A percentile compares a stretch with the other conserved stretches of the same genome.
phyloP scores from a whole-genome alignment of 305 asterid genomes.

The Fraxinus greggii region DNA sequence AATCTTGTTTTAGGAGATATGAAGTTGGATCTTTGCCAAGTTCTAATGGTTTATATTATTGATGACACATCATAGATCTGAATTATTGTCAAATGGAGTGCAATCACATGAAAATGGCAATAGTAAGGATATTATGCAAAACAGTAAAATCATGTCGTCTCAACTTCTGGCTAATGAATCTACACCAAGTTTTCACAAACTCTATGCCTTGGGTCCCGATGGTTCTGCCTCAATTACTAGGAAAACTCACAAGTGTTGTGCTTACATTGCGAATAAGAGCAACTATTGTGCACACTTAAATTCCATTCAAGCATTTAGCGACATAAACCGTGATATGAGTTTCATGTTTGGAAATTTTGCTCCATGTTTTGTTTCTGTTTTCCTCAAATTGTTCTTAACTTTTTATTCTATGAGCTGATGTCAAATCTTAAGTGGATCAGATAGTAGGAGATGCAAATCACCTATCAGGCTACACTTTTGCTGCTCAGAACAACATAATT shows the following conservation, averaged over 20 bases:
- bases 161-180: slow-evolving; percentile 91
- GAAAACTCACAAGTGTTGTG: slow-evolving; percentile 88
- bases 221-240: slow-evolving; percentile 49
- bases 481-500: slow-evolving; percentile 88
- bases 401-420: slow-evolving; percentile 12
- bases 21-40: slow-evolving; percentile 1
- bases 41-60: slow-evolving; percentile 28
- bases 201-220: slow-evolving; percentile 59
- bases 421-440: slow-evolving; percentile 41
- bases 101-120: slow-evolving; percentile 76
- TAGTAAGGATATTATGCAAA: slow-evolving; percentile 52
- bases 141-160: slow-evolving; percentile 59
- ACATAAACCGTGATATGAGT: slow-evolving; percentile 89
- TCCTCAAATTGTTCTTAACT: neutral
- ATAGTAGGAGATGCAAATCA: slow-evolving; percentile 91
- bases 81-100: slow-evolving; percentile 59
- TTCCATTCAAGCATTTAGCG: slow-evolving; percentile 87
- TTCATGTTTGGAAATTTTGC: slow-evolving; percentile 19
- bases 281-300: slow-evolving; percentile 82
- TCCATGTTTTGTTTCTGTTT: slow-evolving; percentile 4
- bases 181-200: slow-evolving; percentile 81
- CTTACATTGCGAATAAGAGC: slow-evolving; percentile 85
- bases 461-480: slow-evolving; percentile 76
- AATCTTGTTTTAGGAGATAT: neutral
- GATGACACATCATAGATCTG: slow-evolving; percentile 64